Evolutionary conservation across 345 rosid species (phyloP), one percentile per base, ranked within the genome.

Genomic region (Melaleuca quinquenervia): DNA sequence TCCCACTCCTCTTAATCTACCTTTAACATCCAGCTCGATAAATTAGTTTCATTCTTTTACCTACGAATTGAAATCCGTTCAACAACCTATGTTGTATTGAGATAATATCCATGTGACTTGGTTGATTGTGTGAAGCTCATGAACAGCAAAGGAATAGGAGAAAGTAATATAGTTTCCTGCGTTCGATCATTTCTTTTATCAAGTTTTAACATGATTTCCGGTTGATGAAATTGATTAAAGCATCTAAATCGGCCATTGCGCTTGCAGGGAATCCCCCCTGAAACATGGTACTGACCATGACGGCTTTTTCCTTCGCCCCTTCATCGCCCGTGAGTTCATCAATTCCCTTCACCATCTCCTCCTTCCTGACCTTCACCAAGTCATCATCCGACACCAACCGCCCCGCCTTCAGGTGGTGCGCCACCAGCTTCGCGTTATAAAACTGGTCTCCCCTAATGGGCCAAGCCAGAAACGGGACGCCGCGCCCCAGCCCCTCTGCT

Each of bases 371-470:
- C 50, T 26, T 50, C 82, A 82, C 52, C 6, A 87, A 87, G 22
- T 82, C 36, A 85, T 88, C 92, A 50, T 90, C 86, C 0, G 85
- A 50, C 3, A 92, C 88, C 82, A 44, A 82, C 48, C 36, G 55
- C 15, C 92, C 90, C 32, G 85, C 60, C 49, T 82, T 50, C 0
- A 89, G 89, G 62, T 89, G 86, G 62, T 53, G 76, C 41, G 84
- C 87, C 58, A 91, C 86, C 85, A 88, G 70, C 86, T 90, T 90
- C 6, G 92, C 91, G 48, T 90, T 87, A 36, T 50, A 58, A 82
- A 85, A 84, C 21, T 91, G 93, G 60, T 91, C 91, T 0, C 93
- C 91, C 82, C 91, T 75, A n/a, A 90, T 87, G 6, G 91, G 93
- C 91, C 91, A 90, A 0, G 88, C 87, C 85, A 90, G 51, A 10